Evolutionary conservation across 805 yeast genomes (phyloP).

Genomic region (Metschnikowia similis): DNA sequence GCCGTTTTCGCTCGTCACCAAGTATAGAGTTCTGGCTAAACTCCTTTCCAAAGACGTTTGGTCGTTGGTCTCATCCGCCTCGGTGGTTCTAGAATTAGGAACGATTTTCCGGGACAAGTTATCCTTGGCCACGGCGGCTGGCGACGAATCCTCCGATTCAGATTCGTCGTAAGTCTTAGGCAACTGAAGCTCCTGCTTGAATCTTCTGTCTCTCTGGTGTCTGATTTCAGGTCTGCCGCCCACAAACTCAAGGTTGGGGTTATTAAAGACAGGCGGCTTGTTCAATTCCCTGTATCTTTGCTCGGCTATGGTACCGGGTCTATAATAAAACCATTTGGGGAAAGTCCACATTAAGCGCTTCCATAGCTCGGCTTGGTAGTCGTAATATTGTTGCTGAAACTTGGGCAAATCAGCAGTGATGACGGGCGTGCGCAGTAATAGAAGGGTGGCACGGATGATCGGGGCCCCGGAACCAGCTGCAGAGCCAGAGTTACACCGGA

Average conservation of each 20-base stretch:
- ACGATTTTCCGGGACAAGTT: conserved; percentile 65
- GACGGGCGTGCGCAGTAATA: conserved; percentile 79
- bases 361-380: conserved; percentile 82
- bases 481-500: conserved; percentile 12
- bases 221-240: conserved; percentile 82
- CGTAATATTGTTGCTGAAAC: conserved; percentile 71
- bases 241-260: conserved; percentile 74
- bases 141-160: conserved; percentile 8
- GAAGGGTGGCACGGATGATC: conserved; percentile 36
- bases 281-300: conserved; percentile 74
- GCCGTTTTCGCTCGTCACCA: conserved; percentile 50
- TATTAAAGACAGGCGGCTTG: conserved; percentile 65
- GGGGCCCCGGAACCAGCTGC: conserved; percentile 25
- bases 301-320: conserved; percentile 84
- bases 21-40: conserved; percentile 73
- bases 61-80: conserved; percentile 68
- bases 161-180: conserved; percentile 55
- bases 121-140: conserved; percentile 24
- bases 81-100: conserved; percentile 68
- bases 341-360: conserved; percentile 96
- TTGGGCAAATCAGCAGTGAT: conserved; percentile 71
- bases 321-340: conserved; percentile 88
- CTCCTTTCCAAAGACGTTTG: conserved; percentile 69
- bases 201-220: conserved; percentile 84
- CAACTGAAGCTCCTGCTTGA: conserved; percentile 70